Evolutionary conservation across 495 filamentous ascomycete genomes (phyloP), one percentile per base, ranked within the genome.

Genomic region (Aspergillus heteromorphus): DNA sequence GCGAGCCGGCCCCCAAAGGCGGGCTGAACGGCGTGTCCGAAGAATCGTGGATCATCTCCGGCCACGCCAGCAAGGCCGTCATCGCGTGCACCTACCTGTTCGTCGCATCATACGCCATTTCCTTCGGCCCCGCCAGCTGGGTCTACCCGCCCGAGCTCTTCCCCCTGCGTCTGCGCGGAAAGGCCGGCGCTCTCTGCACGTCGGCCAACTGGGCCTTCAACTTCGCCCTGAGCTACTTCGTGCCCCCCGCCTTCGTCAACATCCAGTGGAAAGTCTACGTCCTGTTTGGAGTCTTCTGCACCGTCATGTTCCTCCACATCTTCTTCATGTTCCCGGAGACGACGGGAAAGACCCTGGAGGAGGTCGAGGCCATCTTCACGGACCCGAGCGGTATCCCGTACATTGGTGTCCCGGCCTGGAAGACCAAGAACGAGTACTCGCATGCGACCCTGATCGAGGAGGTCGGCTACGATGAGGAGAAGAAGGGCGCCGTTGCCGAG

Each of bases 241-340:
- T 89, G 3, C 88, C 87, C 2, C 83, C 86, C 0, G 81, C 86
- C 1, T 91, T 91, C 59, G 82, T 73, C 47, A 87, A 79, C 58
- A 90, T 91, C 58, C 70, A 79, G 51, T 92, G 87, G 87, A 78
- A 80, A 69, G 80, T 79, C 0, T 92, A 91, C 59, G 72, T 89
- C 40, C 64, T 91, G 18, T 92, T 92, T 58, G 88, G 85, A 31
- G 81, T 85, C 8, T 92, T 92, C 66, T 87, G 83, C 66, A 81
- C 82, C 48, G 71, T 74, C 52, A 89, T 88, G 83, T 79, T 81
- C 45, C 62, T 88, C 17, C 89, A 92, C 62, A 79, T 83, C n/a
- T 89, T 82, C 73, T 89, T 92, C 71, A 70, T 87, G 58, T 90
- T 92, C 76, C 89, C 88, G 1, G 88, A 93, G 68, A 92, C 88